Base-by-base conservation (phyloP, 1,284 basidiomycete species). In the Somion occarium region DNA sequence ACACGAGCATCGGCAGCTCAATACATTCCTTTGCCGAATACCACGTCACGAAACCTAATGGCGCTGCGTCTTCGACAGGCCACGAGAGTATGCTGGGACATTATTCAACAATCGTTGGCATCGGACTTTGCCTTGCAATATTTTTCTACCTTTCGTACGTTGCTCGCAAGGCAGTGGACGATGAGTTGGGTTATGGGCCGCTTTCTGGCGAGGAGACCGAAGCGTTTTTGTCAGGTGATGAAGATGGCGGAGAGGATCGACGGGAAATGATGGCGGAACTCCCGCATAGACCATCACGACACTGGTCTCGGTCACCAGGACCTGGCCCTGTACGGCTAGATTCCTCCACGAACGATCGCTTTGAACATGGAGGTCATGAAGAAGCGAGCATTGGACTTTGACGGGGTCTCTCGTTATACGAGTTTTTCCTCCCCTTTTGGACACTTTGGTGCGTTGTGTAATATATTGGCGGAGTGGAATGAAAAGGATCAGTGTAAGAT, bases 11-110 rank as follows among this genome's bases (percentile, higher is more conserved):
- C 55, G 91, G 91, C 42, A 82, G 84, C 20, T 86, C 85, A 20
- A 91, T 93, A 62, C 85, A 88, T 62, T 91, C 85, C 38, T 93
- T 93, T 71, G 80, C 82, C 53, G 80, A 82, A 53, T 83, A 81
- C 67, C 80, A 86, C 61, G 65, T 69, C 51, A 62, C 68, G 22
- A 57, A 61, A 23, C 53, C 59, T 5, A 65, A 64, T 53, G 57
- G 65, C 26, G 59, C 64, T 44, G 54, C 55, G 18, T 54, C 52
- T 3, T 60, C 68, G 42, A 69, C 73, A 47, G 73, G 76, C 46
- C 70, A 70, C 26, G 70, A 74, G 57, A 74, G 79, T 57, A 67
- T 68, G 44, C 68, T 87, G 46, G 79, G 79, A 50, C 78, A 78
- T 54, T 73, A 82, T 61, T 90, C 80, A 71, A 87, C 88, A 12